Evolutionary conservation across 352 stramenopile species (phyloP).

Genomic region (Aphanomyces stellatus): DNA sequence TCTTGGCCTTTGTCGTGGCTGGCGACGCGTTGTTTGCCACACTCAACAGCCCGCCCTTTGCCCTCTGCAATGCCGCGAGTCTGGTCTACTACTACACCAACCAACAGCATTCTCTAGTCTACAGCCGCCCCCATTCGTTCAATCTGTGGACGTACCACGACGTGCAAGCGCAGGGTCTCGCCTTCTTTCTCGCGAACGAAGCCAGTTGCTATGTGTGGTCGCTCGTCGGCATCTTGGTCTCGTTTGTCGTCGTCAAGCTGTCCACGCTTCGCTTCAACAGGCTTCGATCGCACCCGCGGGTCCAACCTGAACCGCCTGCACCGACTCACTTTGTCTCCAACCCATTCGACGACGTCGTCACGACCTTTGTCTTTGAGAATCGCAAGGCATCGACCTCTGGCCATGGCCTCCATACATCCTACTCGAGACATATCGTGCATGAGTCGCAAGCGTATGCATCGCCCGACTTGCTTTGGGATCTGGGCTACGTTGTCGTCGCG

Average conservation of each 20-base stretch:
- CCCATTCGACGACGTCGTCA: not conserved
- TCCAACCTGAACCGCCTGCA: not conserved
- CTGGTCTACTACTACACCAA: not conserved
- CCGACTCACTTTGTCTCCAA: not conserved
- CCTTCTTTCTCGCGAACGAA: not conserved
- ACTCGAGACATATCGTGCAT: not conserved
- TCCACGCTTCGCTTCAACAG: no score
- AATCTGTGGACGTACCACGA: not conserved
- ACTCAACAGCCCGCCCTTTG: not conserved
- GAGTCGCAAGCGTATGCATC: not conserved
- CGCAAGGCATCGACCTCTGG: not conserved
- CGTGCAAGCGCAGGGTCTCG: not conserved
- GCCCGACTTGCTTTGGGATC: not conserved
- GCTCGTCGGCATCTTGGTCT: not conserved
- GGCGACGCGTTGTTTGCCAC: not conserved
- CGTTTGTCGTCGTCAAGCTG: not conserved
- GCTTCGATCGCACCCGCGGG: no score
- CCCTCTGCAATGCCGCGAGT: not conserved
- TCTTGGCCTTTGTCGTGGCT: not conserved
- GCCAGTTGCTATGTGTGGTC: not conserved
- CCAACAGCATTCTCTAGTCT: not conserved
- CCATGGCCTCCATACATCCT: not conserved
- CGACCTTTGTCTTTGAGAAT: not conserved
- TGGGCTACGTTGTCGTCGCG: not conserved
- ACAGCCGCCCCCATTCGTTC: not conserved